Evolutionary conservation across 2,329 filamentous ascomycete species (phyloP).

Genomic region (Cercospora berteroae): DNA sequence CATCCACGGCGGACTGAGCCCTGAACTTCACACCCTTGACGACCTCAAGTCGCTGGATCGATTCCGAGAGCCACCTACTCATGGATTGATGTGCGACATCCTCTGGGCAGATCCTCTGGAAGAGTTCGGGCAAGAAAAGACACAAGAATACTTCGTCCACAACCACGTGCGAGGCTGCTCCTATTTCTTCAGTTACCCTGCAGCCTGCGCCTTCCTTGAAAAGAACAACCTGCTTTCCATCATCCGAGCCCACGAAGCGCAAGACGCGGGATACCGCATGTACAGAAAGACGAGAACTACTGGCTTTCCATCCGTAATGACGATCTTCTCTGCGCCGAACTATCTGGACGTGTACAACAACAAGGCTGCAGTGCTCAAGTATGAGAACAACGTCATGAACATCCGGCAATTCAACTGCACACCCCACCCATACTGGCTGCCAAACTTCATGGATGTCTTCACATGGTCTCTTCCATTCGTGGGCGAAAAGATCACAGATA

Average conservation of each 20-base stretch:
- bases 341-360: constrained; percentile 99
- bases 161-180: constrained; percentile 98
- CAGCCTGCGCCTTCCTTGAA: constrained; percentile 94
- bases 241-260: constrained; percentile 95
- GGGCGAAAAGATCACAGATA: constrained; percentile 96
- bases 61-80: constrained; percentile 94
- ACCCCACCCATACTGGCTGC: constrained; percentile 97
- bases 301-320: constrained; percentile 99
- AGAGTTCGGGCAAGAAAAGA: constrained; percentile 98
- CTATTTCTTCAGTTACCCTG: constrained; percentile 98
- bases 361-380: constrained; percentile 97
- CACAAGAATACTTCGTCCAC: constrained; percentile 94
- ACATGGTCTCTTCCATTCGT: constrained; percentile 99
- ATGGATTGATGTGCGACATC: constrained; percentile 98
- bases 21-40: constrained; percentile 92
- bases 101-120: constrained; percentile 98
- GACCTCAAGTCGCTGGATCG: constrained; percentile 97
- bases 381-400: constrained; percentile 99
- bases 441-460: constrained; percentile 99
- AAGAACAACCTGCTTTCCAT: constrained; percentile 98
- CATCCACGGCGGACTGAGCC: constrained; percentile 94
- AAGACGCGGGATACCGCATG: constrained; percentile 98
- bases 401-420: constrained; percentile 99
- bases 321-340: constrained; percentile 98
- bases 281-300: constrained; percentile 98